Base-by-base conservation (phyloP, 352 stramenopile species). In the Phytophthora pistaciae region DNA sequence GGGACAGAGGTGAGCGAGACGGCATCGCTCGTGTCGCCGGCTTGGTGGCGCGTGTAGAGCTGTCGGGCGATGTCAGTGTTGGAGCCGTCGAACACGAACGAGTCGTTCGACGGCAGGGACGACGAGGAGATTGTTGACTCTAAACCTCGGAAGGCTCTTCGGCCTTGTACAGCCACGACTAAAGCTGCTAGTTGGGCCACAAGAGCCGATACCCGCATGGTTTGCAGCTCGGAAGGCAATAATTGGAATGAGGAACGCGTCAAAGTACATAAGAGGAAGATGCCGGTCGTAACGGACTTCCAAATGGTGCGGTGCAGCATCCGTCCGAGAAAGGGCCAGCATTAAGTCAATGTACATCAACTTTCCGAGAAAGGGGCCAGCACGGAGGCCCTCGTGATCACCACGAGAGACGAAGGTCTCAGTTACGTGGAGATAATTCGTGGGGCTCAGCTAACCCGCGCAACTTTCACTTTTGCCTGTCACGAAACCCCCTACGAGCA, bases 1-100 rank as follows among this genome's bases (percentile, higher is more conserved):
- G 67, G 70, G 10, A 81, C 38, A 1, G 42, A 38, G 18, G 36
- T 58, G 27, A 77, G 56, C 2, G 36, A 38, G 49, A 79, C 56
- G 25, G 29, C 2, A 7, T 65, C n/a, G 1, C 13, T 21, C 2
- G 20, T 23, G 31, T 72, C 64, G 11, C 70, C 70, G 16, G 55
- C 62, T 7, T 50, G 38, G 49, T 76, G 56, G 1, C 72, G 72
- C 20, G 61, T 40, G 69, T 78, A 82, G 8, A 79, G 64, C 52
- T 80, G 76, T n/a, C 49, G 61, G 3, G 76, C 61, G 11, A 81
- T 67, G 63, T 77, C 70, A 46, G 75, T 85, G 44, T 79, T 77
- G 20, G 55, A 62, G 31, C 72, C 75, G 10, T 83, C 68, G 31
- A 75, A 80, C 2, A 44, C 33, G 42, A 78, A 78, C 23, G 53